Evolutionary conservation across 306 rosid genomes (phyloP), one percentile per base, ranked within the genome.

Genomic region (Vicia villosa): DNA sequence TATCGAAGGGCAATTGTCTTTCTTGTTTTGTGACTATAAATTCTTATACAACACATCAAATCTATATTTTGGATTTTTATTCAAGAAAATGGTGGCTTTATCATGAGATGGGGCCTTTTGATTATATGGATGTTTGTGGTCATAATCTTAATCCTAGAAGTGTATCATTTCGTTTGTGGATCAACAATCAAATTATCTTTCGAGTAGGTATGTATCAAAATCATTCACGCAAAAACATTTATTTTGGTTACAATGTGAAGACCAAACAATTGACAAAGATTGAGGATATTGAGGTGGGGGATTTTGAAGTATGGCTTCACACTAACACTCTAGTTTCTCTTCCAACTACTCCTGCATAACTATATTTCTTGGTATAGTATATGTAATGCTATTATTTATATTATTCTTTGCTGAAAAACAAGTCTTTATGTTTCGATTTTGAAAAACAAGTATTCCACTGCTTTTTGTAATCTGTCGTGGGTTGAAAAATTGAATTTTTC

Each of bases 161-260:
- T 19, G 58, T n/a, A n/a, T n/a, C n/a, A n/a, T n/a, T n/a, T n/a
- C n/a, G n/a, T n/a, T n/a, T n/a, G n/a, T n/a, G n/a, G 58, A 51
- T 51, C 13, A 51, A 51, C 2, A 30, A 51, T 2, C 13, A 51
- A 20, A 51, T 51, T 20, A 51, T 51, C 30, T 51, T 51, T 51
- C 5, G 21, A 19, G 2, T 50, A 8, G 7, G 0, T 51, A 1
- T 51, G 14, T 6, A 0, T 51, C 5, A 5, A 3, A 51, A 0
- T 0, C 4, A 20, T 10, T 8, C 0, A 11, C 1, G 8, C 3
- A 0, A 50, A 9, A 50, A 50, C 9, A 8, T 20, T 1, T 7
- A 19, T 51, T 51, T 51, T 51, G 58, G 58, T 51, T 51, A 51
- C 58, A 51, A 52, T 12, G 15, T 52, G 4, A 52, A 52, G 32